phyloP scores from a whole-genome alignment of 495 filamentous ascomycete genomes.

The Talaromyces liani region DNA sequence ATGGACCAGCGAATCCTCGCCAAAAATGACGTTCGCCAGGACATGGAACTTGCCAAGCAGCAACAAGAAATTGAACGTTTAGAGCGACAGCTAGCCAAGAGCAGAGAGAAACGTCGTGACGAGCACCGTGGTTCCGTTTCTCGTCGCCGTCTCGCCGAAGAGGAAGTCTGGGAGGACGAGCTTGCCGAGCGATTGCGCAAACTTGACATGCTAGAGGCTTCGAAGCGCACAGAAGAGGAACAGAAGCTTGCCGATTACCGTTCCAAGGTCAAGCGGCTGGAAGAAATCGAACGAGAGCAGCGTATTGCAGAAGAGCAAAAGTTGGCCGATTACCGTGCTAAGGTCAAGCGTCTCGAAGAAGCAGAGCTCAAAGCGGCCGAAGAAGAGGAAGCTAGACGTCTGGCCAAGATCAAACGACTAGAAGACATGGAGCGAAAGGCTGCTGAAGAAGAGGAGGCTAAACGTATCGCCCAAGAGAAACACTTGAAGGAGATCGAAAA shows the following conservation, averaged over 20 bases:
- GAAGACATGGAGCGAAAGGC: constrained; percentile 25
- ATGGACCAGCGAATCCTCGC: constrained; percentile 31
- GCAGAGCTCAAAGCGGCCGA: constrained; percentile 24
- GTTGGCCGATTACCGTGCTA: constrained; percentile 20
- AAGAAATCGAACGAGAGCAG: constrained; percentile 26
- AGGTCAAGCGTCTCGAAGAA: constrained; percentile 25
- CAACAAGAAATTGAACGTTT: constrained; percentile 39
- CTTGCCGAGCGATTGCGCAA: constrained; percentile 8
- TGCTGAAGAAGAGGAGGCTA: constrained; percentile 22
- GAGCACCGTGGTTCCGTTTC: constrained; percentile 2
- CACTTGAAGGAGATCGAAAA: constrained; percentile 16
- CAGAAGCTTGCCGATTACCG: constrained; percentile 22
- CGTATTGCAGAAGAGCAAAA: constrained; percentile 24
- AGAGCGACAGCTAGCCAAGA: constrained; percentile 34
- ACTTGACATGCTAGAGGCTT: constrained; percentile 19
- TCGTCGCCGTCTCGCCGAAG: constrained; percentile 3
- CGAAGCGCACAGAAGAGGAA: constrained; percentile 25
- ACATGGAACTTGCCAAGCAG: constrained; percentile 32
- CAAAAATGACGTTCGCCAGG: constrained; percentile 29
- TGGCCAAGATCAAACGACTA: constrained; percentile 20
- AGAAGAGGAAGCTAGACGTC: constrained; percentile 18
- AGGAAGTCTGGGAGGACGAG: constrained; percentile 6
- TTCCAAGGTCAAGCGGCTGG: constrained; percentile 21
- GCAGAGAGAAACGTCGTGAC: constrained; percentile 19
- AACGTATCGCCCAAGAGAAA: constrained; percentile 16